Conservation (phyloP, 73 alveolate species). For the Paraurostyla sp. region DNA sequence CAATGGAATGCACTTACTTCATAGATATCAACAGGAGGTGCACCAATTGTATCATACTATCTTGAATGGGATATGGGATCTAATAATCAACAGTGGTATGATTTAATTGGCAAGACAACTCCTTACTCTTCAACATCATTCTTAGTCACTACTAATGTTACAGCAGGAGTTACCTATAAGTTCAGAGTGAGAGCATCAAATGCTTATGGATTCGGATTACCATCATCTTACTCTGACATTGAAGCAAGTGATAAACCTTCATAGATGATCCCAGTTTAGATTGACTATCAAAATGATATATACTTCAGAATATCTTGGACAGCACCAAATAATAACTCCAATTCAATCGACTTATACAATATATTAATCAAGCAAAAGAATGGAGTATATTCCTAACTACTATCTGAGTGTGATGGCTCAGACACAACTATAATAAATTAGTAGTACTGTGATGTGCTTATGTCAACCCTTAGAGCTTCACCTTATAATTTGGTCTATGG, state of each 20-base stretch:
- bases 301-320: conserved; percentile 53
- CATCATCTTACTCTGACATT: neutral
- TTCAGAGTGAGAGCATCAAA: conserved; percentile 64
- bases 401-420: conserved; percentile 53
- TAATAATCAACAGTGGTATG: conserved; percentile 36
- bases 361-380: conserved; percentile 24
- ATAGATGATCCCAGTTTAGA: neutral
- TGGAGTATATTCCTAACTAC: conserved; percentile 29
- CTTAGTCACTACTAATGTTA: conserved; percentile 43
- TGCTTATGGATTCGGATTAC: conserved; percentile 63
- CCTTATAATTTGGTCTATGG: conserved; percentile 38
- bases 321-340: conserved; percentile 38
- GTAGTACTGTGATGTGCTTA: conserved; percentile 39
- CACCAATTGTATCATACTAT: conserved; percentile 51
- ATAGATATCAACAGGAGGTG: conserved; percentile 24
- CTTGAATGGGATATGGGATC: conserved; percentile 71
- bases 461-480: conserved; percentile 24
- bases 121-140: neutral
- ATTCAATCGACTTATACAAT: conserved; percentile 10
- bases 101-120: conserved; percentile 35
- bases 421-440: neutral
- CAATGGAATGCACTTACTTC: conserved; percentile 53
- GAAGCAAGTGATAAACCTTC: conserved; percentile 60
- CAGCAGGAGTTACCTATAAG: conserved; percentile 23
- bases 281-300: neutral